phyloP scores from a whole-genome alignment of 495 filamentous ascomycete genomes.

The Friedmanniomyces endolithicus region DNA sequence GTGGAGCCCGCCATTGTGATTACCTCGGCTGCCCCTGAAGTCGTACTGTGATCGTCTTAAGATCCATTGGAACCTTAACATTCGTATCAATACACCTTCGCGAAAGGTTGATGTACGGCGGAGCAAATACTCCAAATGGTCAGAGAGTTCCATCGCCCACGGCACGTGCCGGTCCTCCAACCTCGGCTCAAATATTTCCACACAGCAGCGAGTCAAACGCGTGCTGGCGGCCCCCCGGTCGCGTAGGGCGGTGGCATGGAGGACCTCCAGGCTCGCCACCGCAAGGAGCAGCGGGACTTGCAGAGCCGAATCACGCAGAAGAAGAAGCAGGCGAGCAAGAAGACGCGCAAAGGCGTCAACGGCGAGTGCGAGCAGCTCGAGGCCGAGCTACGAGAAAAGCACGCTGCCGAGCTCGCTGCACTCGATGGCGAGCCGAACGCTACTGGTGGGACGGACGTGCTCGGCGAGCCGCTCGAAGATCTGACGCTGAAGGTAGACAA shows the following conservation, averaged over 20 bases:
- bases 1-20: no score
- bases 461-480: slow-evolving; percentile 17
- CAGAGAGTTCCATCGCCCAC: no score
- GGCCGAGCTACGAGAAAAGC: slow-evolving; percentile 27
- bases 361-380: slow-evolving; percentile 38
- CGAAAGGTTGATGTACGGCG: no score
- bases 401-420: slow-evolving; percentile 47
- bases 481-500: slow-evolving; percentile 4
- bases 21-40: no score
- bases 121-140: no score
- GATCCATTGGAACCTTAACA: no score
- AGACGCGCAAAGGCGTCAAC: slow-evolving; percentile 80
- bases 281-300: slow-evolving; percentile 79
- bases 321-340: slow-evolving; percentile 91
- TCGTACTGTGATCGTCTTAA: no score
- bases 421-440: slow-evolving; percentile 36
- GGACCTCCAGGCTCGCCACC: slow-evolving; percentile 62
- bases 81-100: no score
- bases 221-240: no score
- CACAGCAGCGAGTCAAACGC: no score
- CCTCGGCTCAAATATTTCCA: no score
- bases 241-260: slow-evolving; percentile 40
- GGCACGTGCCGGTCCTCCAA: no score
- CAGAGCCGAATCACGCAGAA: slow-evolving; percentile 77
- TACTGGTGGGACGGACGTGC: background rate